Percentiles rank a stretch among this genome's conserved stretches.
phyloP scores from a whole-genome alignment of 495 filamentous ascomycete genomes.

The Rhypophila decipiens region DNA sequence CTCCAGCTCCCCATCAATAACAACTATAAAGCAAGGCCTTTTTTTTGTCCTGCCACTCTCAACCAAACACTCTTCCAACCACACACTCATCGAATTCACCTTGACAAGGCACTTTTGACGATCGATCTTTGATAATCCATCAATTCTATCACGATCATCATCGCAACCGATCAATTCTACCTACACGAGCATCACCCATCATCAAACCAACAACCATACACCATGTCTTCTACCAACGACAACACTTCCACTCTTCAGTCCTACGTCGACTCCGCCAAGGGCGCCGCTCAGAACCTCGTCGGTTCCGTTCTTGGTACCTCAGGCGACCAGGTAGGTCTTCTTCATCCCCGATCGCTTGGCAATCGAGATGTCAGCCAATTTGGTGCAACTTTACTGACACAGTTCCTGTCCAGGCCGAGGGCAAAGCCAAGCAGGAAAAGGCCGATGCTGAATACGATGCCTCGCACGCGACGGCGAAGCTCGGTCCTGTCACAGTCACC shows the following conservation, averaged over 20 bases:
- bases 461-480: conserved; percentile 65
- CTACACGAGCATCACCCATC: conserved; percentile 1
- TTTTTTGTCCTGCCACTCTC: too few species aligned
- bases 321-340: conserved; percentile 42
- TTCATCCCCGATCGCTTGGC: not conserved
- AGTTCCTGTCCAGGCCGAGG: conserved; percentile 28
- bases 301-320: conserved; percentile 70
- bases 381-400: conserved; percentile 1
- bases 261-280: conserved; percentile 71
- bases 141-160: conserved; percentile 5
- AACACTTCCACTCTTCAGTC: conserved; percentile 76
- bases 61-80: not conserved
- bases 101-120: not conserved
- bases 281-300: conserved; percentile 62
- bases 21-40: too few species aligned
- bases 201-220: conserved; percentile 10
- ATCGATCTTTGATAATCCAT: too few species aligned
- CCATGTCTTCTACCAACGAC: conserved; percentile 61
- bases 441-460: conserved; percentile 58
- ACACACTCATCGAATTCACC: not conserved
- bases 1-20: too few species aligned
- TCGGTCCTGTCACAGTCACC: conserved; percentile 62
- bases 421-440: conserved; percentile 53
- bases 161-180: too few species aligned
- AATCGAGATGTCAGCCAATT: not conserved